A percentile compares a stretch with the other conserved stretches of the same genome.
These are phyloP conservation scores for Discostella pseudostelligera DNA, from an alignment of 108 stramenopile genomes.

Conservation along the genomic window DNA sequence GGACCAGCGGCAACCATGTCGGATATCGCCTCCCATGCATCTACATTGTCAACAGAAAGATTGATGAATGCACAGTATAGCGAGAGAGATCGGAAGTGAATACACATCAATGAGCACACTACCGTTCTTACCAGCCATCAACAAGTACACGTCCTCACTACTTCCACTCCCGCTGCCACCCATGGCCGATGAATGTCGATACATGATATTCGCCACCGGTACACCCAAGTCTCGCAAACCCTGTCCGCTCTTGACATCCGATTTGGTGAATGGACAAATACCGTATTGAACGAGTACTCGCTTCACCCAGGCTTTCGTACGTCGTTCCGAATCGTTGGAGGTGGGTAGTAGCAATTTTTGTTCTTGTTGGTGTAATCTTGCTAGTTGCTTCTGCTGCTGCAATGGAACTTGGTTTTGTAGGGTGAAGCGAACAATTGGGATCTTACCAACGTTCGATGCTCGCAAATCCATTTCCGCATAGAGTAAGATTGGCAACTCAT, in stretches of 20 bases:
- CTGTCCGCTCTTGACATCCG: conserved; percentile 62
- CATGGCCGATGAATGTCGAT: conserved; percentile 49
- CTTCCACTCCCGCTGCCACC: conserved; percentile 2
- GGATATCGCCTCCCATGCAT: conserved; percentile 61
- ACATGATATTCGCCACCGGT: conserved; percentile 66
- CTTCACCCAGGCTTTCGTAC: conserved; percentile 75
- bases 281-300: conserved; percentile 65
- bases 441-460: conserved; percentile 2
- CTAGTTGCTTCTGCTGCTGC: neutral
- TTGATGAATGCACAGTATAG: too few species aligned
- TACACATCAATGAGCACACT: neutral
- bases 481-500: conserved; percentile 4
- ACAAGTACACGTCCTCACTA: conserved; percentile 39
- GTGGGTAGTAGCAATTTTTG: conserved; percentile 8
- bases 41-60: conserved; percentile 4
- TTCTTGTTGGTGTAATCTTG: conserved; percentile 7
- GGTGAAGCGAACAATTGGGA: conserved; percentile 22
- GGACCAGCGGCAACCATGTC: conserved; percentile 74
- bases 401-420: conserved; percentile 1
- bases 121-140: conserved; percentile 59
- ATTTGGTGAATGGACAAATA: conserved; percentile 82
- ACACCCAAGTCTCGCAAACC: conserved; percentile 68
- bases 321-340: conserved; percentile 44
- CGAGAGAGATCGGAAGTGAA: too few species aligned
- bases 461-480: conserved; percentile 45